phyloP scores from a whole-genome alignment of 495 filamentous ascomycete species.

The Neurospora sp. region DNA sequence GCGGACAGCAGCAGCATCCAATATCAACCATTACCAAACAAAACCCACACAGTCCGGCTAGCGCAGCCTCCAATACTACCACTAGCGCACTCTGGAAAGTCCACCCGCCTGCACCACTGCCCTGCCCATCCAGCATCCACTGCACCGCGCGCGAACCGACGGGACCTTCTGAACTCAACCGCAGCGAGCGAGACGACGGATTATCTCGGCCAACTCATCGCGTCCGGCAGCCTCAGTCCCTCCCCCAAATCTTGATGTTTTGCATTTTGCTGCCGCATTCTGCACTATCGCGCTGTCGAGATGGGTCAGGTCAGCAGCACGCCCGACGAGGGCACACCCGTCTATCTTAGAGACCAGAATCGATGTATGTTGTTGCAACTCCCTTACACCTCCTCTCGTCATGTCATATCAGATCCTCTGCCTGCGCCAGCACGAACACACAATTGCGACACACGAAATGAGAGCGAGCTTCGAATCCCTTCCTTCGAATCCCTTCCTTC shows the following conservation, averaged over 20 bases:
- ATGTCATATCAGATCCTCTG: background rate
- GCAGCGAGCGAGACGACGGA: background rate
- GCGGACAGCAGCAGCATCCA: background rate
- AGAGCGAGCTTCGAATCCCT: background rate
- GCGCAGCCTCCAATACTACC: background rate
- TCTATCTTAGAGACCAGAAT: slow-evolving; percentile 85
- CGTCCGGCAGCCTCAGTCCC: background rate
- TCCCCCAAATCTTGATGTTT: background rate
- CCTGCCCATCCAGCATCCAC: background rate
- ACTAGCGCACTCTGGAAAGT: background rate
- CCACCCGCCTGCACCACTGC: background rate
- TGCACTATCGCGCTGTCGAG: slow-evolving; percentile 20
- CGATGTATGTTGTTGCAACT: slow-evolving; percentile 49
- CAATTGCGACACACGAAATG: background rate
- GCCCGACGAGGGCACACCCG: slow-evolving; percentile 70
- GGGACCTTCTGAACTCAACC: background rate
- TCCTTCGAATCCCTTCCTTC: background rate
- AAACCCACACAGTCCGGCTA: background rate
- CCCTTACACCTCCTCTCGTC: slow-evolving; percentile 1
- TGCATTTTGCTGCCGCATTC: background rate
- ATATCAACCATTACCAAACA: background rate
- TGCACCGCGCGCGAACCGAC: background rate
- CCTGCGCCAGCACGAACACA: background rate
- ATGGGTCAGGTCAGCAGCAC: slow-evolving; percentile 95
- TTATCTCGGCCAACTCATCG: background rate